These are phyloP conservation scores for Ogataea ganodermae DNA, from an alignment of 805 yeast genomes.

Conservation along the genomic window DNA sequence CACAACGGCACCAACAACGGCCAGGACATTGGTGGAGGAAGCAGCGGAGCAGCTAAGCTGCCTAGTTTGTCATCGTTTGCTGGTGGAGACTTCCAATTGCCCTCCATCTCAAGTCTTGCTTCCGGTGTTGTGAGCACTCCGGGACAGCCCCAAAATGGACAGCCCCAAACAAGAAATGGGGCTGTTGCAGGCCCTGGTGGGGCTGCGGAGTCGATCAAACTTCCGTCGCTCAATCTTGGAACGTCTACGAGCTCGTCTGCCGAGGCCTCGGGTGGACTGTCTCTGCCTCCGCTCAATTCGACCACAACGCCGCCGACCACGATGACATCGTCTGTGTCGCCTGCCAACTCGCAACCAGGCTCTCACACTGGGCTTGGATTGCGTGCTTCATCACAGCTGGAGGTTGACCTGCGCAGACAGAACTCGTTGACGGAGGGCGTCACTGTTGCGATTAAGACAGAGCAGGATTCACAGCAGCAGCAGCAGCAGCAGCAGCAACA, in stretches of 20 bases:
- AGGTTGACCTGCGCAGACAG: conserved; percentile 23
- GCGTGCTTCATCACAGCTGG: conserved; percentile 24
- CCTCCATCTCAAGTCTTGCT: conserved; percentile 14
- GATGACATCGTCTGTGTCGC: conserved; percentile 10
- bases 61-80: conserved; percentile 12
- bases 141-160: conserved; percentile 4
- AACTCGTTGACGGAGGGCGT: background rate
- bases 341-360: conserved; percentile 5
- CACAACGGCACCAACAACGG: conserved; percentile 11
- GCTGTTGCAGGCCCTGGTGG: background rate
- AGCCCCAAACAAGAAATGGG: background rate
- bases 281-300: conserved; percentile 13
- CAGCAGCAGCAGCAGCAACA: too few species aligned
- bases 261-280: conserved; percentile 5
- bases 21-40: background rate
- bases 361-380: conserved; percentile 6
- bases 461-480: background rate
- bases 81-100: conserved; percentile 23
- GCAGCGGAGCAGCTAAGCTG: background rate
- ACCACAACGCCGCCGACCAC: conserved; percentile 6
- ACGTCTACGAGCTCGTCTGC: conserved; percentile 9
- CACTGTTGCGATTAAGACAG: background rate
- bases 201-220: conserved; percentile 15
- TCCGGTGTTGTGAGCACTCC: conserved; percentile 4
- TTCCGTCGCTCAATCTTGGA: conserved; percentile 20